Evolutionary conservation across 2,329 filamentous ascomycete species (phyloP), one percentile per base, ranked within the genome.

Genomic region (Neophaeococcomyces aloes): DNA sequence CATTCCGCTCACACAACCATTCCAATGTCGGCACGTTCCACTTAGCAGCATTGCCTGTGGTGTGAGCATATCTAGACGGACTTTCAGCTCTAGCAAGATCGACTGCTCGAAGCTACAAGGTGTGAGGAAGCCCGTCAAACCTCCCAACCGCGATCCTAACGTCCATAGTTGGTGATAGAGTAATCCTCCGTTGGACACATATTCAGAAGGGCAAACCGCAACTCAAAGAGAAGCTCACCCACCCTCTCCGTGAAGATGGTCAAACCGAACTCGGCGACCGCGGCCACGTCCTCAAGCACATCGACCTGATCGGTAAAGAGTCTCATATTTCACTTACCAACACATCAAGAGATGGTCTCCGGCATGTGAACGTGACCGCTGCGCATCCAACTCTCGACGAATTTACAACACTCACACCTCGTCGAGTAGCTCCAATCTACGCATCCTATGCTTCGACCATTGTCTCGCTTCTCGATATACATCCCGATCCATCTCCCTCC

Each of bases 341-440:
- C 31, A 30, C 40, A 14, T 42, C 39, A 10, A 49, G 46, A n/a
- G 48, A 44, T 13, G 23, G 33, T 2, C 41, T 51, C 8, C 42
- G 47, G 27, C 48, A 45, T 25, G 30, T 55, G 14, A 34, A 7
- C 17, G 25, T 38, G 19, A 31, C 15, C 17, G 33, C 41, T 7
- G 44, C 50, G 27, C 36, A 46, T 21, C 81, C 83, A 13, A 80
- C 79, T 0, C 65, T 91, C 45, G 79, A 79, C 37, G 79, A 86
- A 61, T 88, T 88, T 64, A 76, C 86, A 42, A 69, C 76, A 36
- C 65, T 81, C 47, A 79, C 74, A 37, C 73, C 74, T 51, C 75
- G 85, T 45, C 61, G 81, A 11, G 84, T 87, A n/a, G 89, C 84
- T 42, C 85, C 85, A 55, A 78, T 83, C 32, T 91, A 91, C 57